These are phyloP conservation scores for Aspergillus caelatus DNA, from an alignment of 2,329 filamentous ascomycete genomes.

Conservation along the genomic window DNA sequence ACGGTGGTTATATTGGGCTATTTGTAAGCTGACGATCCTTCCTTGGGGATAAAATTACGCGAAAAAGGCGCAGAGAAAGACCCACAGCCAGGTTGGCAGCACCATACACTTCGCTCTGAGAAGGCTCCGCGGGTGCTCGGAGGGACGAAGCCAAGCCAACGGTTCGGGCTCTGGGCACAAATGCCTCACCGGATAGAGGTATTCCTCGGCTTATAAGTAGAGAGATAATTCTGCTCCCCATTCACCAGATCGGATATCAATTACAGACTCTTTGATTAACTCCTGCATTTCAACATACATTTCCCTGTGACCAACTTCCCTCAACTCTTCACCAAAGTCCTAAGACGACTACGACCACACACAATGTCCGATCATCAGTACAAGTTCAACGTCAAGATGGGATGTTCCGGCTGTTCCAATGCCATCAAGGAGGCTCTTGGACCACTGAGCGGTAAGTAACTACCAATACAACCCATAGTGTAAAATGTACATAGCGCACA, in stretches of 20 bases:
- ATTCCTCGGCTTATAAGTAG: background rate
- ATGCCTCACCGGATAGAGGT: background rate
- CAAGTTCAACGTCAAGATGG: background rate
- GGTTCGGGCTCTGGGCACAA: background rate
- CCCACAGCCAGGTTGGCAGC: background rate
- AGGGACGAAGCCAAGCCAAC: background rate
- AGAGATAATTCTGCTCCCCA: background rate
- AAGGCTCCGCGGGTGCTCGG: background rate
- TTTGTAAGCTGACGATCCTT: background rate
- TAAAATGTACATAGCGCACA: background rate
- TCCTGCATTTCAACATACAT: background rate
- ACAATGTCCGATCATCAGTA: background rate
- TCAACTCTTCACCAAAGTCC: background rate
- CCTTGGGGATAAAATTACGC: background rate
- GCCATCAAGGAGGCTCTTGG: background rate
- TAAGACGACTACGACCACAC: too few species aligned
- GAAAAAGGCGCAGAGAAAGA: background rate
- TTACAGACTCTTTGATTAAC: background rate
- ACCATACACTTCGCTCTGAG: background rate
- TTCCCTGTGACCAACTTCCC: background rate
- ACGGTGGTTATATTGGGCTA: background rate
- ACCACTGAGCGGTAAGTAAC: background rate
- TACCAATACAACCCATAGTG: background rate
- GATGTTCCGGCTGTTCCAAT: background rate
- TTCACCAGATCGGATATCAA: background rate